These are phyloP conservation scores for Xylariaceae sp. DNA, from an alignment of 2,329 filamentous ascomycete genomes.

Conservation along the genomic window DNA sequence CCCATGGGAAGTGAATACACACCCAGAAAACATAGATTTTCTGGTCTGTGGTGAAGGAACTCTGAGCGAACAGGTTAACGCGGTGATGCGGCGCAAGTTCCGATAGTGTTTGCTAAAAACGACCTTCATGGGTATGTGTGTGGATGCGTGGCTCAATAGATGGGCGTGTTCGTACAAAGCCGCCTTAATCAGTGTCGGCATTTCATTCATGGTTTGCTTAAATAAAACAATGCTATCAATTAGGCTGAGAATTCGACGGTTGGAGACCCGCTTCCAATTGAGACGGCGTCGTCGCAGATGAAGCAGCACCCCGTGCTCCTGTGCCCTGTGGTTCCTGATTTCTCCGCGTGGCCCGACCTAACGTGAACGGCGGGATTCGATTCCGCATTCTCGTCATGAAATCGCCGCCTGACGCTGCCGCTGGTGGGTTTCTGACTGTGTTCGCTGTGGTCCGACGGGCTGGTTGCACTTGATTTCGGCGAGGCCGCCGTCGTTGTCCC, in stretches of 20 bases:
- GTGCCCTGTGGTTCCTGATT: conserved; percentile 23
- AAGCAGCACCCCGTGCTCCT: conserved; percentile 18
- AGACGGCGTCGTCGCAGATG: conserved; percentile 37
- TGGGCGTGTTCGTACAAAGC: conserved; percentile 6
- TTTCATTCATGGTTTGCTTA: conserved; percentile 19
- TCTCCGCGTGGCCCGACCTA: conserved; percentile 25
- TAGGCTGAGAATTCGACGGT: conserved; percentile 22
- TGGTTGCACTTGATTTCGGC: conserved; percentile 4
- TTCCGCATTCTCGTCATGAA: conserved; percentile 25
- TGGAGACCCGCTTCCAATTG: conserved; percentile 44
- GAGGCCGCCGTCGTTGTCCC: conserved; percentile 15
- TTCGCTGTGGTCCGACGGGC: conserved; percentile 5
- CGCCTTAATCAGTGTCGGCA: conserved; percentile 14
- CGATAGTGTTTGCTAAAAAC: conserved; percentile 3
- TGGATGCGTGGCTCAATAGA: conserved; percentile 4
- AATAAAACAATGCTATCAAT: conserved; percentile 21
- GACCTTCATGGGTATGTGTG: conserved; percentile 5
- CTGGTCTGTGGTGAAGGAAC: background rate
- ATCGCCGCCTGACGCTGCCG: conserved; percentile 17
- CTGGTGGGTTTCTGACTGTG: conserved; percentile 7
- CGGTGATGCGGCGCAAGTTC: conserved; percentile 1
- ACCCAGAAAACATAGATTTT: background rate
- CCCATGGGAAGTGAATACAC: background rate
- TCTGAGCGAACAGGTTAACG: conserved; percentile 3
- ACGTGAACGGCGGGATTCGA: conserved; percentile 27